Evolutionary conservation across 1,284 basidiomycete genomes (phyloP).

Genomic region (Malassezia sp.): DNA sequence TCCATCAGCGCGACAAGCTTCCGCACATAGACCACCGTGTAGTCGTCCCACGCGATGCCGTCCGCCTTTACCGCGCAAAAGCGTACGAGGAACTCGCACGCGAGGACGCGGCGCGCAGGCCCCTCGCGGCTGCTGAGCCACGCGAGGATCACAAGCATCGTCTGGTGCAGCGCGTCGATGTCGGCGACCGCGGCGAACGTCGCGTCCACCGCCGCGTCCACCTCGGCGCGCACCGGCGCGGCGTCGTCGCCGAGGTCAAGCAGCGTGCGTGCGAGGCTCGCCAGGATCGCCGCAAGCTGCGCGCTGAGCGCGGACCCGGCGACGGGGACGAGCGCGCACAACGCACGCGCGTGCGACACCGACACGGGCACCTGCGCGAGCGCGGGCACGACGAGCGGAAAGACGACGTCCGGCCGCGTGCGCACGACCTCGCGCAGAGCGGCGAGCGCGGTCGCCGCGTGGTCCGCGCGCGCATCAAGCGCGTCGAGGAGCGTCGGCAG

Average conservation of each 20-base stretch:
- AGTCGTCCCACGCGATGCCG: constrained; percentile 48
- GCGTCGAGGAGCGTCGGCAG: constrained; percentile 90
- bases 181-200: constrained; percentile 30
- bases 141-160: constrained; percentile 41
- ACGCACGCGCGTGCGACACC: constrained; percentile 85
- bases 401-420: constrained; percentile 58
- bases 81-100: constrained; percentile 31
- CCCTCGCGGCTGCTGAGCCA: constrained; percentile 33
- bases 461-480: constrained; percentile 54
- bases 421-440: constrained; percentile 72
- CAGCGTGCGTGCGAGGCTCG: constrained; percentile 34
- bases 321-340: constrained; percentile 80
- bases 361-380: constrained; percentile 81
- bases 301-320: constrained; percentile 75
- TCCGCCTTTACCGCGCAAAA: constrained; percentile 34
- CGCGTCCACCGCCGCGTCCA: constrained; percentile 26
- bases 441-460: constrained; percentile 80
- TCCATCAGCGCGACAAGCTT: constrained; percentile 76
- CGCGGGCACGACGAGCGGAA: constrained; percentile 94
- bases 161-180: constrained; percentile 39
- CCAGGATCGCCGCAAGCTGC: constrained; percentile 30
- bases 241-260: neutral
- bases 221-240: constrained; percentile 4
- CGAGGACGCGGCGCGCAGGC: constrained; percentile 25
- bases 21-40: constrained; percentile 89